Base-by-base conservation (phyloP, 805 yeast species). In the Helenozyma rhizophorensis region DNA sequence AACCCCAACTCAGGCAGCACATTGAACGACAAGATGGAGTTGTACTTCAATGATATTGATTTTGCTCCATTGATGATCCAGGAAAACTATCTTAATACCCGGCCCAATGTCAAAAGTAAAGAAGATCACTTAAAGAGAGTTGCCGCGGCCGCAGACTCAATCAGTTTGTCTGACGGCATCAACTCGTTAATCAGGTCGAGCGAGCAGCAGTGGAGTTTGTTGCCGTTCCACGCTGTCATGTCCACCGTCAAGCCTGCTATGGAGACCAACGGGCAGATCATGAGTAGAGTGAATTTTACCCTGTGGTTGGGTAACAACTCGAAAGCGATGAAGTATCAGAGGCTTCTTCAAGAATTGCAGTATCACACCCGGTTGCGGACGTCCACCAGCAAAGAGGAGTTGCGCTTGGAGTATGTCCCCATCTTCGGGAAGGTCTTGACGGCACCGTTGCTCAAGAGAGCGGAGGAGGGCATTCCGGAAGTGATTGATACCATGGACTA, bases 21-120 rank as follows among this genome's bases (percentile, higher is more conserved):
- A 2, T 56, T 90, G 42, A 83, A 80, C 56, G 95, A 87, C 42
- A 84, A 87, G 53, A 80, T 90, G 50, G 90, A 84, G 48, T 70
- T 87, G 32, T 93, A 88, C 54, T 93, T 93, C 66, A 88, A 87
- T 58, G 98, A 93, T 59, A 84, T 86, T 60, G 96, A 88, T 53
- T 83, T 93, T 54, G 80, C 95, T 1, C 97, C 98, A 4, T 68
- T 90, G 40, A 90, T 93, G 97, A 75, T 93, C 33, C 97, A 90
- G 53, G 98, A 93, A 56, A 93, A 93, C 60, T 93, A 93, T 54
- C 58, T 86, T 30, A 62, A 61, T 22, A 80, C 94, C 0, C 64
- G 63, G 25, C 96, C 95, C 2, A 58, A 58, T 17, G 60, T 65
- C 12, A 51, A 63, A 36, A 43, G 67, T 9, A 65, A 72, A n/a